phyloP scores from a whole-genome alignment of 768 basidiomycete genomes.

The Panaeolus cyanescens region DNA sequence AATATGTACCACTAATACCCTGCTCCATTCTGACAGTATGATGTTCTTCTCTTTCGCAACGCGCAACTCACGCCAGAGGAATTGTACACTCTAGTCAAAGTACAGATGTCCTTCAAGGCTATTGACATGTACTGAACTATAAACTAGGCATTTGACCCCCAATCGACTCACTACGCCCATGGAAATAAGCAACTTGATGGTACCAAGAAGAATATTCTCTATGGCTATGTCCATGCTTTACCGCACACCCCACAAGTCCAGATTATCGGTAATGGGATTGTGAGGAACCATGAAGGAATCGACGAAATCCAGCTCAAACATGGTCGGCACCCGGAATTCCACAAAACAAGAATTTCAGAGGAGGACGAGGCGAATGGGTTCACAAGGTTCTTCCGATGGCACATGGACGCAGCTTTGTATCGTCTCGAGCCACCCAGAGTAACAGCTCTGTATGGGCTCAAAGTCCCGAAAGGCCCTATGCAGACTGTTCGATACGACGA shows the following conservation, averaged over 20 bases:
- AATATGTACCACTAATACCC: not conserved
- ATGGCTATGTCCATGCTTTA: conserved; percentile 89
- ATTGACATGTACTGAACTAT: conserved; percentile 8
- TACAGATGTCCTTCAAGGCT: conserved; percentile 25
- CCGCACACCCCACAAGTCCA: conserved; percentile 89
- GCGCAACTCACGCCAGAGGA: conserved; percentile 73
- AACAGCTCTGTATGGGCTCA: conserved; percentile 84
- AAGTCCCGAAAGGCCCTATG: conserved; percentile 61
- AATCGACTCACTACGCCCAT: conserved; percentile 71
- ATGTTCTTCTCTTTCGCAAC: conserved; percentile 74
- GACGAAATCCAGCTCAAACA: conserved; percentile 80
- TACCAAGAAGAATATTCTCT: conserved; percentile 78
- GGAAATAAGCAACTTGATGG: conserved; percentile 84
- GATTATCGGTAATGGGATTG: conserved; percentile 85
- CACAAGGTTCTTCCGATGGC: conserved; percentile 92
- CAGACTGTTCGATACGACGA: conserved; percentile 83
- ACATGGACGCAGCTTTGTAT: conserved; percentile 88
- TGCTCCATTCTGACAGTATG: conserved; percentile 49
- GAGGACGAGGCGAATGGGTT: conserved; percentile 77
- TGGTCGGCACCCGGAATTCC: conserved; percentile 84
- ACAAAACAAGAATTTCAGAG: conserved; percentile 72
- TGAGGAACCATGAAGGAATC: conserved; percentile 80
- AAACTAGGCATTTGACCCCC: conserved; percentile 70
- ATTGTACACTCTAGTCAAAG: conserved; percentile 86
- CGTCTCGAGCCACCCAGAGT: conserved; percentile 80